phyloP scores from a whole-genome alignment of 1,284 basidiomycete species.

The Malassezia globosa region DNA sequence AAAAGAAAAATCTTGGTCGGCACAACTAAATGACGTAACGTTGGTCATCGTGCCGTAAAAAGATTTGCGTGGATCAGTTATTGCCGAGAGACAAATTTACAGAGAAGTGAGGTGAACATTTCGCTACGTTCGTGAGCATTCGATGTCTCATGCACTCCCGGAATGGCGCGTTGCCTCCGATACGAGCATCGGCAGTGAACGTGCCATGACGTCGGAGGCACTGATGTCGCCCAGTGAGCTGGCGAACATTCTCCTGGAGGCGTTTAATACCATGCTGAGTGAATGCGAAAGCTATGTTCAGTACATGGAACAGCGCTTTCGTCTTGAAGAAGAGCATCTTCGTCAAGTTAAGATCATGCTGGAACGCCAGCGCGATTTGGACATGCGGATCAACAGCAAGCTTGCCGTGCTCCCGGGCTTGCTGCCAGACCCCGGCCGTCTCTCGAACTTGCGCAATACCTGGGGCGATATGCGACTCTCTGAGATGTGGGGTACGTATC shows the following conservation, averaged over 20 bases:
- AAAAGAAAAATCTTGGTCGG: too few relatives aligned
- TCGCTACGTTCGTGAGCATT: too few relatives aligned
- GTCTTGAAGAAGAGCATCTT: slow-evolving; percentile 41
- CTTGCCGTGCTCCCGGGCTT: slow-evolving; percentile 23
- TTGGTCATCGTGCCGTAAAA: too few relatives aligned
- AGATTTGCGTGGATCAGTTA: too few relatives aligned
- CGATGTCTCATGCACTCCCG: too few relatives aligned
- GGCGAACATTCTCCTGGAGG: slow-evolving; percentile 26
- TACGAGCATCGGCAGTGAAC: too few relatives aligned
- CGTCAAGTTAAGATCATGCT: slow-evolving; percentile 20
- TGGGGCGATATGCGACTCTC: slow-evolving; percentile 17
- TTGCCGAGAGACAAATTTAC: too few relatives aligned
- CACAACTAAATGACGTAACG: too few relatives aligned
- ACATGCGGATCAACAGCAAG: slow-evolving; percentile 30
- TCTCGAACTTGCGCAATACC: slow-evolving; percentile 13
- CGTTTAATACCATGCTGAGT: slow-evolving; percentile 26
- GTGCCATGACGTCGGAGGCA: background rate
- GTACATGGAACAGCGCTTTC: slow-evolving; percentile 31
- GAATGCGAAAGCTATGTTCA: slow-evolving; percentile 38
- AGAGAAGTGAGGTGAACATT: too few relatives aligned
- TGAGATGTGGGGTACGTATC: slow-evolving; percentile 18
- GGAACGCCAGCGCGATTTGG: slow-evolving; percentile 35
- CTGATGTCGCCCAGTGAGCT: slow-evolving; percentile 22
- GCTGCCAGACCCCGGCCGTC: slow-evolving; percentile 25
- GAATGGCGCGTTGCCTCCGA: too few relatives aligned